phyloP scores from a whole-genome alignment of 768 basidiomycete genomes.

The Tephrocybe rancida region DNA sequence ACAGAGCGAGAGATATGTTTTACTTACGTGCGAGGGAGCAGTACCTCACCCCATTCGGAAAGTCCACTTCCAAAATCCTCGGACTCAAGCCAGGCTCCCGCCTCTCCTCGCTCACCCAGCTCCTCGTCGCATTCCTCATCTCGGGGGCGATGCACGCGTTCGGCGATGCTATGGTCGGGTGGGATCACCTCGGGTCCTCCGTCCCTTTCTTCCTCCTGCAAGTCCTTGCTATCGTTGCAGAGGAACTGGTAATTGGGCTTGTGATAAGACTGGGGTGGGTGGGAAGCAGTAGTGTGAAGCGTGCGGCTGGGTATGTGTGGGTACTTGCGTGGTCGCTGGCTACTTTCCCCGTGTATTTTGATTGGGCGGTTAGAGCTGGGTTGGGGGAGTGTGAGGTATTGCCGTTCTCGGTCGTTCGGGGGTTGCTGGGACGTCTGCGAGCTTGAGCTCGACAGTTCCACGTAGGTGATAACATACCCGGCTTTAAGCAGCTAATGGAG shows the following conservation, averaged over 20 bases:
- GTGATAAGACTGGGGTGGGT: neutral
- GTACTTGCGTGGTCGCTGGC: slow-evolving; percentile 11
- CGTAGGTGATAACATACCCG: no score
- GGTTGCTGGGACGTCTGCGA: no score
- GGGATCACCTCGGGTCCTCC: slow-evolving; percentile 19
- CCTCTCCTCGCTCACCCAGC: slow-evolving; percentile 23
- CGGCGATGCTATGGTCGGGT: slow-evolving; percentile 27
- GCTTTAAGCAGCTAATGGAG: no score
- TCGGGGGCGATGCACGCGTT: slow-evolving; percentile 29
- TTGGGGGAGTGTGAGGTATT: slow-evolving; percentile 6
- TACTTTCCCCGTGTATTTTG: slow-evolving; percentile 8
- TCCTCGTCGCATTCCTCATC: slow-evolving; percentile 27
- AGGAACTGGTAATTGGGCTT: slow-evolving; percentile 25
- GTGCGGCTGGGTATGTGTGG: slow-evolving; percentile 6
- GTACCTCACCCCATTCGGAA: slow-evolving; percentile 23
- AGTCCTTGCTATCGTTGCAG: slow-evolving; percentile 29
- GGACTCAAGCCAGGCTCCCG: slow-evolving; percentile 20
- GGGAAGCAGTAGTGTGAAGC: neutral
- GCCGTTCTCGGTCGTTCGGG: no score
- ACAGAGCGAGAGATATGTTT: neutral
- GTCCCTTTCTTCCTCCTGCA: slow-evolving; percentile 31
- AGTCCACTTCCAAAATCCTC: slow-evolving; percentile 9
- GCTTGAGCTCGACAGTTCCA: no score
- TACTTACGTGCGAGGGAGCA: neutral
- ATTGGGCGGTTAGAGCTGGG: slow-evolving; percentile 14